Conservation (phyloP, 805 yeast genomes). For the Pachysolen tannophilus region DNA sequence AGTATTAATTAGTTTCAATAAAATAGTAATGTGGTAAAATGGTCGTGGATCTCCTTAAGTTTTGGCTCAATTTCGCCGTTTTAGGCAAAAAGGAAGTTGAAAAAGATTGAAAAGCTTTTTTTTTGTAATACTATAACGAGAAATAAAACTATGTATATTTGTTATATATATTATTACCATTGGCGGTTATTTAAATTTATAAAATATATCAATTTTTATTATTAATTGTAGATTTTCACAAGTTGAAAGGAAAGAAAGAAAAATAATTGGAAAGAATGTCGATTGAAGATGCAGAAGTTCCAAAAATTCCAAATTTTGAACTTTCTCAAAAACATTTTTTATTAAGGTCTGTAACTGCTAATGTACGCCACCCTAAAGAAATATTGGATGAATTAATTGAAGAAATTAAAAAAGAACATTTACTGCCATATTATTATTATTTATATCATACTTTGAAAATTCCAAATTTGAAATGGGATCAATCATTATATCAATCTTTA, state of each 20-base stretch:
- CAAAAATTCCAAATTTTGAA: conserved; percentile 71
- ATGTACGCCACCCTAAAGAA: conserved; percentile 30
- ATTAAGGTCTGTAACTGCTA: conserved; percentile 29
- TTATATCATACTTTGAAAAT: conserved; percentile 39
- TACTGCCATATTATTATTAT: conserved; percentile 80
- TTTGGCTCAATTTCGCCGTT: too few species aligned
- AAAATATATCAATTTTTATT: too few species aligned
- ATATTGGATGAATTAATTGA: conserved; percentile 36
- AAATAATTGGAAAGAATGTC: conserved; percentile 12
- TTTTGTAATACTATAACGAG: too few species aligned
- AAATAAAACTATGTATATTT: too few species aligned
- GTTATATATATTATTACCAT: too few species aligned
- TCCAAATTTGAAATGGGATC: conserved; percentile 45
- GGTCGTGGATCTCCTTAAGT: too few species aligned
- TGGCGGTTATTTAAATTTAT: too few species aligned
- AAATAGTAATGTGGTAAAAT: too few species aligned
- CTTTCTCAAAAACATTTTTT: conserved; percentile 77
- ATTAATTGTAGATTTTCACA: too few species aligned
- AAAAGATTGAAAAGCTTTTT: too few species aligned
- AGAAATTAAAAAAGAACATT: conserved; percentile 48
- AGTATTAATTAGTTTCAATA: too few species aligned
- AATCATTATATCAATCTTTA: conserved; percentile 43
- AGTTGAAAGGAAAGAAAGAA: background rate
- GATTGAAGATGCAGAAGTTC: conserved; percentile 39
- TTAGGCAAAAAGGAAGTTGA: too few species aligned